Base-by-base conservation (phyloP, 2,329 filamentous ascomycete species). In the Claviceps lovelessii region DNA sequence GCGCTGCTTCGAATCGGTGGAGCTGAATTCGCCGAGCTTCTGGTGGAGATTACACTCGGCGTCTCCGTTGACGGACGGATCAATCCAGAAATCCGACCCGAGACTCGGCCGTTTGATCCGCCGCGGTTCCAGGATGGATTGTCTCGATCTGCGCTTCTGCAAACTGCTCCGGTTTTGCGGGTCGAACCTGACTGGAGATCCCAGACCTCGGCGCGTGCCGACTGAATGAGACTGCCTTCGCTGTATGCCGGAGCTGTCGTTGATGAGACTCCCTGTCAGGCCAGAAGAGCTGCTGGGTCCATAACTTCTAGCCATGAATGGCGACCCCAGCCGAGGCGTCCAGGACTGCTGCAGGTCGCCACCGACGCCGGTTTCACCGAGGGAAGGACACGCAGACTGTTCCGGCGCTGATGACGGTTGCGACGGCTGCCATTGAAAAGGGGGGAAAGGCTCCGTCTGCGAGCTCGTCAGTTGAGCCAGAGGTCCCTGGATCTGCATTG, bases 401-500 rank as follows among this genome's bases (percentile, higher is more conserved):
- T 63, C 29, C 19, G 9, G 11, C 42, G 8, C 42, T 11, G 45
- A 49, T 23, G 23, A 35, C 23, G 23, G n/a, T 41, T 46, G 41
- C 39, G 6, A 35, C 10, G 17, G 35, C 45, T 42, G 28, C 50
- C 28, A n/a, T 33, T 15, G 39, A 15, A 17, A 10, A 13, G 29
- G 39, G 5, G 29, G 23, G n/a, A 11, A 15, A 5, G 52, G 11
- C 35, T 47, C 63, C 15, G 61, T 54, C 41, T 59, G 60, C 17
- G 76, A 76, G 54, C 69, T 70, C n/a, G 78, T 76, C 46, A 85
- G 72, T 60, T 79, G 78, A 2, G 81, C 81, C 54, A 86, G 62
- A 10, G 81, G 79, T 3, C 80, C 81, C 53, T 78, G 70, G 0
- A 76, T 77, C 60, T 84, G 78, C 83, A 86, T 85, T 2, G 76